Base-by-base conservation (phyloP, 2,329 filamentous ascomycete species). In the Colletotrichum acutatum region DNA sequence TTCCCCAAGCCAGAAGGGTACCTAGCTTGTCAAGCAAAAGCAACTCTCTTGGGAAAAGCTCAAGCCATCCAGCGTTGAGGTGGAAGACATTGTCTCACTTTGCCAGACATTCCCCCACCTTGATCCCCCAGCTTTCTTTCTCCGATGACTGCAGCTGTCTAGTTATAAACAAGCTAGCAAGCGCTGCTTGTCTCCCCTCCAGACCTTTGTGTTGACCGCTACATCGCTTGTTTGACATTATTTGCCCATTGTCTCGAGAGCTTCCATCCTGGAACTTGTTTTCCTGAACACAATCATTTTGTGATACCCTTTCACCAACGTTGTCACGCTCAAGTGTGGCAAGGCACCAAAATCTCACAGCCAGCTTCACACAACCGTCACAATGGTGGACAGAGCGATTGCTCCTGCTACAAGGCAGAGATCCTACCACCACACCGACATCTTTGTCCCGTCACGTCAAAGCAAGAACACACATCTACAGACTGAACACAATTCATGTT, bases 341-440 rank as follows among this genome's bases (percentile, higher is more conserved):
- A 22, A 22, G 60, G 28, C 54, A 34, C 49, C 30, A 49, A 67
- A 19, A 65, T 42, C 61, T 30, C 14, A 34, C 54, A 30, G 65
- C 42, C 52, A 28, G 22, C 49, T 24, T 53, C 42, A 72, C 34
- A 52, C 46, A 49, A 32, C 37, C 34, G 59, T 73, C 69, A 69
- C 16, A 30, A 61, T 74, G 56, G 54, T 49, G n/a, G 73, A 74
- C 42, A 74, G 70, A 58, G 70, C 66, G 65, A 74, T 74, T 49
- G 73, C 73, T 54, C 73, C 73, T 16, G 71, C 73, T 34, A 74
- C 73, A 22, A 74, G 73, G 71, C 71, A 74, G 58, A 72, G 67
- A 58, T 74, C 71, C 22, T 74, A 73, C 34, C 73, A 74, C 26
- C 72, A 73, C 62, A 64, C 66, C 61, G 63, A 59, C n/a, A 67